A percentile compares a stretch with the other conserved stretches of the same genome.
These are phyloP conservation scores for Russula emetica DNA, from an alignment of 768 basidiomycete genomes.

Conservation along the genomic window DNA sequence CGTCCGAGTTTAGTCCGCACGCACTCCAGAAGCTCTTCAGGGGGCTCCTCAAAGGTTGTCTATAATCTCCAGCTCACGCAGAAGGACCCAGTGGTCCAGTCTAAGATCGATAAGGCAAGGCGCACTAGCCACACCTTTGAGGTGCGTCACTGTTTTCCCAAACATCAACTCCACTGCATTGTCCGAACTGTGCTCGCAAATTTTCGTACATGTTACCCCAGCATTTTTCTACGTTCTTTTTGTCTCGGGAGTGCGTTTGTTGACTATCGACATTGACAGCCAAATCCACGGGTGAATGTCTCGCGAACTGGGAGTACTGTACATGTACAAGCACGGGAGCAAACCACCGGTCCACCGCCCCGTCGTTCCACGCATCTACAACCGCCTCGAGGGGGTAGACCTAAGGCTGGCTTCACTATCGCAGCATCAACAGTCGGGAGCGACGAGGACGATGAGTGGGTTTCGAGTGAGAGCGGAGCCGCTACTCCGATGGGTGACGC, in stretches of 20 bases:
- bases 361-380: slow-evolving; percentile 13
- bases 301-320: slow-evolving; percentile 19
- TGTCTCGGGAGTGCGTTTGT: not conserved
- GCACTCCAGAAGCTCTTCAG: slow-evolving; percentile 61
- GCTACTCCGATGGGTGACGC: slow-evolving; percentile 50
- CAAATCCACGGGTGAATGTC: slow-evolving; percentile 15
- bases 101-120: slow-evolving; percentile 50
- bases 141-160: slow-evolving; percentile 36
- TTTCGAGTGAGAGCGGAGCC: slow-evolving; percentile 73
- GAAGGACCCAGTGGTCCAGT: slow-evolving; percentile 47
- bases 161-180: not conserved
- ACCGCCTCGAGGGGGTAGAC: slow-evolving; percentile 27
- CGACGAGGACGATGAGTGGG: slow-evolving; percentile 66
- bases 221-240: not conserved
- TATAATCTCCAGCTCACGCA: slow-evolving; percentile 65
- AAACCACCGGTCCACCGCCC: slow-evolving; percentile 19
- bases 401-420: slow-evolving; percentile 56
- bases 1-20: slow-evolving; percentile 49
- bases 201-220: not conserved
- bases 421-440: slow-evolving; percentile 47
- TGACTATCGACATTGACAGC: slow-evolving; percentile 5
- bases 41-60: slow-evolving; percentile 49
- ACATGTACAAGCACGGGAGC: slow-evolving; percentile 25
- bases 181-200: not conserved
- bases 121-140: slow-evolving; percentile 44